Evolutionary conservation across 495 filamentous ascomycete genomes (phyloP).

Genomic region (Xylaria cubensis): DNA sequence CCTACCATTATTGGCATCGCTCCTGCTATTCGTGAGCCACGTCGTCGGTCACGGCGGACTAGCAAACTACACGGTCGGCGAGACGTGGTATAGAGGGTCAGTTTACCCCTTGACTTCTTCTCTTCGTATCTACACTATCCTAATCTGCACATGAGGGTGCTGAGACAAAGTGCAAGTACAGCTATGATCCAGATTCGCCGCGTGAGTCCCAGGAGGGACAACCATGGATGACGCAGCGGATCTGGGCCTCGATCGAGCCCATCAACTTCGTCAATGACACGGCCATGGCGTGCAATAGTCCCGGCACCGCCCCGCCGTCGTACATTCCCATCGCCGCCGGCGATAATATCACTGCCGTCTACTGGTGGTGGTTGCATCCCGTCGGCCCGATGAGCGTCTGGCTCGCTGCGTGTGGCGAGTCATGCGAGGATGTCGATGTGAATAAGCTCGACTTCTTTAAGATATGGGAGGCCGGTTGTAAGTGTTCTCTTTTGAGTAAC

Average conservation of each 20-base stretch:
- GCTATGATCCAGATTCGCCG: constrained; percentile 50
- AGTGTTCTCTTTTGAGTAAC: not conserved
- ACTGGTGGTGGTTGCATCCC: constrained; percentile 61
- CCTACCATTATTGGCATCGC: constrained; percentile 34
- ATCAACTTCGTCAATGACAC: constrained; percentile 48
- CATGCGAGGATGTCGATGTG: constrained; percentile 50
- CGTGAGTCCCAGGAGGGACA: constrained; percentile 45
- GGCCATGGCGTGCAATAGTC: constrained; percentile 52
- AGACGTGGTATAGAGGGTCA: constrained; percentile 57
- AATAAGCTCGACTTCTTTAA: constrained; percentile 56
- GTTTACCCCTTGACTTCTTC: constrained; percentile 3
- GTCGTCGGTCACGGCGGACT: constrained; percentile 53
- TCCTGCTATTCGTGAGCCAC: constrained; percentile 34
- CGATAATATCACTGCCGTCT: constrained; percentile 53
- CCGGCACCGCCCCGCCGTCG: constrained; percentile 47
- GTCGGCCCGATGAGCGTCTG: constrained; percentile 60
- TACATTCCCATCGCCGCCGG: constrained; percentile 53
- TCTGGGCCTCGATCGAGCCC: constrained; percentile 53
- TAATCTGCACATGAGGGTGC: not conserved
- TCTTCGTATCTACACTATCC: no score
- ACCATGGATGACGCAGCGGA: constrained; percentile 53
- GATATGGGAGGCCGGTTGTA: constrained; percentile 55
- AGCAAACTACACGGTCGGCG: constrained; percentile 56
- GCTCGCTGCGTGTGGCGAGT: constrained; percentile 51
- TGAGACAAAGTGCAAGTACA: constrained; percentile 24